Conservation (phyloP, 352 stramenopile genomes). For the Halophytophthora polymorphica region DNA sequence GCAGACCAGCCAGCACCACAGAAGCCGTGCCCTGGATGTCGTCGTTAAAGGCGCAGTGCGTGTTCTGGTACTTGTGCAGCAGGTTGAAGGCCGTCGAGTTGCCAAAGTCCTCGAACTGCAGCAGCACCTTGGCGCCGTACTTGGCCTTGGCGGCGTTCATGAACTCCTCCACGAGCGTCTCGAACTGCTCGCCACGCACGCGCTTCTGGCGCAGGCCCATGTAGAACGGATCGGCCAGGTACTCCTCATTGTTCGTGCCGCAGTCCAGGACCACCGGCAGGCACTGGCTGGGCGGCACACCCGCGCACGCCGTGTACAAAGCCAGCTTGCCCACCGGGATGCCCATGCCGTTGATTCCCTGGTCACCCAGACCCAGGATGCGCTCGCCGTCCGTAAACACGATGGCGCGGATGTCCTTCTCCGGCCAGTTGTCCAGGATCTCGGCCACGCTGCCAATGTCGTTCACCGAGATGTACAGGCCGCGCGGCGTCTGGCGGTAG, state of each 20-base stretch:
- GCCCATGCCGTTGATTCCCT: constrained; percentile 87
- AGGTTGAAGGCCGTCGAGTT: constrained; percentile 86
- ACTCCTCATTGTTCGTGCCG: constrained; percentile 94
- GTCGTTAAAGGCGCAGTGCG: constrained; percentile 93
- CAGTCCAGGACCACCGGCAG: constrained; percentile 95
- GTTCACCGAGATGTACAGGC: constrained; percentile 91
- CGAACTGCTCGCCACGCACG: constrained; percentile 87
- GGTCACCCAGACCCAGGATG: constrained; percentile 95
- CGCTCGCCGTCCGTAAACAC: constrained; percentile 96
- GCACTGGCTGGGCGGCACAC: constrained; percentile 91
- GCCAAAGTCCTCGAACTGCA: constrained; percentile 89
- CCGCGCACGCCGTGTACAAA: constrained; percentile 94
- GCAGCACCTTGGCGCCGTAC: constrained; percentile 80
- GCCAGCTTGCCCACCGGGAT: constrained; percentile 95
- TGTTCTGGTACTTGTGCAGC: constrained; percentile 82
- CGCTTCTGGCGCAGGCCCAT: constrained; percentile 91
- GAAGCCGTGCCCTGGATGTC: constrained; percentile 94
- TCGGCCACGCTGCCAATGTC: constrained; percentile 79
- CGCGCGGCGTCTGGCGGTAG: constrained; percentile 86
- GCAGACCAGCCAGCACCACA: constrained; percentile 76
- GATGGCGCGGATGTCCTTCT: constrained; percentile 95
- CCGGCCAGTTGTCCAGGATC: constrained; percentile 95
- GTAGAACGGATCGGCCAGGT: constrained; percentile 93
- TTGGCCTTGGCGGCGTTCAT: constrained; percentile 92
- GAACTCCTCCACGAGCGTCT: constrained; percentile 96